These are phyloP conservation scores for Trichosporon inkin DNA, from an alignment of 1,284 basidiomycete species.

Conservation along the genomic window DNA sequence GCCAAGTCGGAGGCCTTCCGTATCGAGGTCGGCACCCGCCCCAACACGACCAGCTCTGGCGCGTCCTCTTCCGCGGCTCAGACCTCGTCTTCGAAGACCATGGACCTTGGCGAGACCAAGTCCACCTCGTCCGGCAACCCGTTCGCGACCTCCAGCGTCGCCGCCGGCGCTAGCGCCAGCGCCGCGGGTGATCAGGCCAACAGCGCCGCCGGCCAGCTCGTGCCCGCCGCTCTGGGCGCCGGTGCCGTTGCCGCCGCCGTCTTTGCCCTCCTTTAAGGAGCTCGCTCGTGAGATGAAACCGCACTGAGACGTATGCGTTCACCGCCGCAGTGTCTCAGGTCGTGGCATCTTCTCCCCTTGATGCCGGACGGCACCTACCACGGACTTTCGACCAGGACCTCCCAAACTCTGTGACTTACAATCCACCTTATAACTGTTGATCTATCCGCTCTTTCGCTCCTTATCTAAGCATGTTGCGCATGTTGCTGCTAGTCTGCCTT, in stretches of 20 bases:
- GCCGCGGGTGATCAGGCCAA: too few relatives aligned
- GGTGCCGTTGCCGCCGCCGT: constrained; percentile 18
- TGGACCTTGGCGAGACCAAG: constrained; percentile 16
- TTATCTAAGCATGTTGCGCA: too few relatives aligned
- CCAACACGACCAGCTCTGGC: constrained; percentile 15
- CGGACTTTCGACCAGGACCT: too few relatives aligned
- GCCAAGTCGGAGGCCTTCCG: constrained; percentile 53
- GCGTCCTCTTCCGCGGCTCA: constrained; percentile 3
- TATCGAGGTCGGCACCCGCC: constrained; percentile 33
- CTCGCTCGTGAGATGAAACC: too few relatives aligned
- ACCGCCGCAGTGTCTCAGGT: too few relatives aligned
- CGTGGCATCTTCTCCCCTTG: too few relatives aligned
- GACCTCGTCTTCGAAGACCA: background rate
- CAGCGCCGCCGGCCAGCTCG: background rate
- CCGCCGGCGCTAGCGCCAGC: background rate
- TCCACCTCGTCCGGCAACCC: constrained; percentile 16
- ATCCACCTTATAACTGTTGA: too few relatives aligned
- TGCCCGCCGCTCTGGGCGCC: constrained; percentile 15
- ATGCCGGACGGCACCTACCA: too few relatives aligned
- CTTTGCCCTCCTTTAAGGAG: constrained; percentile 19
- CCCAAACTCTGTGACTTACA: too few relatives aligned
- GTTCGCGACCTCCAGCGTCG: constrained; percentile 15
- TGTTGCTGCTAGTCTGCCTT: too few relatives aligned
- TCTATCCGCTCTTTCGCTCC: too few relatives aligned
- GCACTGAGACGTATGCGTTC: too few relatives aligned